phyloP scores from a whole-genome alignment of 2,329 filamentous ascomycete genomes.

The Epichloe brachyelytri region DNA sequence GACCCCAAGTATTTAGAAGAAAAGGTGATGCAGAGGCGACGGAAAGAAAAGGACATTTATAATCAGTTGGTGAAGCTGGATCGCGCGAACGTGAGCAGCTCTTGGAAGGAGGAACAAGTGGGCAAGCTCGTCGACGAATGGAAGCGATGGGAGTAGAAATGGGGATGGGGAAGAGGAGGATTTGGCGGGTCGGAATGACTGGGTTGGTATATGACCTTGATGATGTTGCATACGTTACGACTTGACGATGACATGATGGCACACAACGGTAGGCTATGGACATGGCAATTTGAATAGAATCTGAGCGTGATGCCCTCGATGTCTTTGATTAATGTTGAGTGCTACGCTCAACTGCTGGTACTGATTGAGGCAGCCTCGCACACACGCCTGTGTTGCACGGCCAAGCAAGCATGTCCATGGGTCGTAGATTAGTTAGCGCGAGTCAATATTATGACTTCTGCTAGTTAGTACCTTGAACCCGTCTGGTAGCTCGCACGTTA shows the following conservation, averaged over 20 bases:
- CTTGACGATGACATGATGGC: conserved; percentile 2
- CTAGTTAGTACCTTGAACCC: no score
- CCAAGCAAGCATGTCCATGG: no score
- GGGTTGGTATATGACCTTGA: neutral
- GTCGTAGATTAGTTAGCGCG: no score
- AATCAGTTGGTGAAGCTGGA: conserved; percentile 36
- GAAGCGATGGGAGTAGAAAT: conserved; percentile 39
- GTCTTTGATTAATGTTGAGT: no score
- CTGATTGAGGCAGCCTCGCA: no score
- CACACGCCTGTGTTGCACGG: no score
- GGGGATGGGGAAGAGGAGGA: neutral
- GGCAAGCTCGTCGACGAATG: conserved; percentile 42
- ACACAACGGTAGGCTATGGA: neutral
- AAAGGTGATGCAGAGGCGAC: conserved; percentile 45
- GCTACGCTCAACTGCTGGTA: no score
- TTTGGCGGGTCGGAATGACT: neutral
- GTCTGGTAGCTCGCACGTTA: no score
- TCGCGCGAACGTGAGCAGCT: conserved; percentile 19
- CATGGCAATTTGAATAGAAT: neutral
- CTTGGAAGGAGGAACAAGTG: conserved; percentile 29
- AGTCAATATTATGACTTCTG: no score
- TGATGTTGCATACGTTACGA: neutral
- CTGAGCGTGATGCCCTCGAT: no score
- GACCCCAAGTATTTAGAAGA: conserved; percentile 51
- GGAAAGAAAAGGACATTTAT: conserved; percentile 46